A percentile compares a stretch with the other conserved stretches of the same genome.
phyloP scores from a whole-genome alignment of 176 grass and related monocot species.

The Carex scoparia region DNA sequence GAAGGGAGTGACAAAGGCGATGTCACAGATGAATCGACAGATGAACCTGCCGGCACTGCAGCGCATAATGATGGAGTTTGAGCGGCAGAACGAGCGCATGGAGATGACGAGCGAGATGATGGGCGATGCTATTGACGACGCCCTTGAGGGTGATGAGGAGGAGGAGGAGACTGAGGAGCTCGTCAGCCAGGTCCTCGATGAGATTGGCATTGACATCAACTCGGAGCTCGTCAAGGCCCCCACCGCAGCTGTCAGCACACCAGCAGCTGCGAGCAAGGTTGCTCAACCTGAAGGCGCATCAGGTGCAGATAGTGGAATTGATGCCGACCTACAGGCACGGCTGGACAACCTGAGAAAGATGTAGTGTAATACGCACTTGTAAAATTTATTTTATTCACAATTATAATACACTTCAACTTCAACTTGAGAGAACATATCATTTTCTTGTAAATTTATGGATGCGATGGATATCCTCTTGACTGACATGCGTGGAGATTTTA shows the following conservation, averaged over 20 bases:
- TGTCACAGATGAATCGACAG: conserved; percentile 73
- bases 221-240: conserved; percentile 66
- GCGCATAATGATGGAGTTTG: conserved; percentile 73
- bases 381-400: neutral
- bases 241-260: conserved; percentile 39
- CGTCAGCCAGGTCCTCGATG: conserved; percentile 71
- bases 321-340: conserved; percentile 51
- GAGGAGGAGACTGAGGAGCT: conserved; percentile 71
- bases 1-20: conserved; percentile 80
- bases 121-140: conserved; percentile 70
- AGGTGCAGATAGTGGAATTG: conserved; percentile 41
- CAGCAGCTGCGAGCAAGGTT: conserved; percentile 32
- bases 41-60: conserved; percentile 62
- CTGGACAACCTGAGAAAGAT: conserved; percentile 69
- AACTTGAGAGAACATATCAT: neutral
- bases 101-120: conserved; percentile 74
- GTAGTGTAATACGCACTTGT: conserved; percentile 13
- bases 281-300: conserved; percentile 52
- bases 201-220: conserved; percentile 73
- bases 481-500: neutral
- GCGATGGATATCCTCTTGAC: neutral
- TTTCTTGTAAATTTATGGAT: conserved; percentile 4
- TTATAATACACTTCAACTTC: neutral
- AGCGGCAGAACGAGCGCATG: conserved; percentile 78
- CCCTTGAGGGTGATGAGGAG: conserved; percentile 64